These are phyloP conservation scores for Cystobasidium onofrii DNA, from an alignment of 768 basidiomycete genomes.

Conservation along the genomic window DNA sequence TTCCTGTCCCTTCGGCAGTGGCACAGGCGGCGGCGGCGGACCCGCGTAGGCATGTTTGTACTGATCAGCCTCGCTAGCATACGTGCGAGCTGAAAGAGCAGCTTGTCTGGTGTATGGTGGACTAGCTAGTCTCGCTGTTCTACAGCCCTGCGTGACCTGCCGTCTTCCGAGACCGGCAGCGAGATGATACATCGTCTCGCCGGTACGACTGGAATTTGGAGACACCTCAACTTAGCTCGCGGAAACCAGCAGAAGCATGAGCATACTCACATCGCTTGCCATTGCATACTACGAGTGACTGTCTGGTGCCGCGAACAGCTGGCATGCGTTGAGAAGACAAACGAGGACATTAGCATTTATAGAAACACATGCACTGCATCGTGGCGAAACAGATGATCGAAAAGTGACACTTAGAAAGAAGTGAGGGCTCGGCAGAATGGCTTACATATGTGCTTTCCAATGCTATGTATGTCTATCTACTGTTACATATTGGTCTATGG, in stretches of 20 bases:
- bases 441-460: too few species aligned
- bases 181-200: background rate
- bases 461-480: too few species aligned
- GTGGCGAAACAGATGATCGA: too few species aligned
- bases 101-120: background rate
- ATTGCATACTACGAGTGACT: background rate
- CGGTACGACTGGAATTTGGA: background rate
- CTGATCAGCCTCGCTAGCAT: background rate
- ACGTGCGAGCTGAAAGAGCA: background rate
- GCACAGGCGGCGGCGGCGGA: background rate
- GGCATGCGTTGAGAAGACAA: background rate
- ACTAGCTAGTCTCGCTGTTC: background rate
- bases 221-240: background rate
- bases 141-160: background rate
- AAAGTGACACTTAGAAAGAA: too few species aligned
- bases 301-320: background rate
- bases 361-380: too few species aligned
- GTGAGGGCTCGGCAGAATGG: too few species aligned
- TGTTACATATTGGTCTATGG: too few species aligned
- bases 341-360: background rate
- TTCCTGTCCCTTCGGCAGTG: background rate
- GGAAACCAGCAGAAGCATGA: background rate
- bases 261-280: background rate
- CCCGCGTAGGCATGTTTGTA: constrained; percentile 3
- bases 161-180: background rate